A percentile compares a stretch with the other conserved stretches of the same genome.
Evolutionary conservation across 2,329 filamentous ascomycete species (phyloP).

Genomic region (Sporothrix curviconia): DNA sequence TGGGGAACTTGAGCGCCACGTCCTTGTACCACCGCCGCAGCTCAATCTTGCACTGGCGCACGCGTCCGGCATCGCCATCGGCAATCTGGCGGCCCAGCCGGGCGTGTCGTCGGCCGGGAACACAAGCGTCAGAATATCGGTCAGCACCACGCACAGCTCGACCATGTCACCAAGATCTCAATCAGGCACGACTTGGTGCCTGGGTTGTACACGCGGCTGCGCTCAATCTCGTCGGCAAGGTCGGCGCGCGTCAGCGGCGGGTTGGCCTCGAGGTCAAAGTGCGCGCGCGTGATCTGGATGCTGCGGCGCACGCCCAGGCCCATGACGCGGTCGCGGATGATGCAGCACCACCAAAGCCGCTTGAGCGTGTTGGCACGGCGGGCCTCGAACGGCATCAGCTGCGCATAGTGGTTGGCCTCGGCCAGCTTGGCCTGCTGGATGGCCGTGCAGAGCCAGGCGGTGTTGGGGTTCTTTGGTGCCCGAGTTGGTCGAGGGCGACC

Average conservation of each 20-base stretch:
- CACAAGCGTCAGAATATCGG: slow-evolving; percentile 18
- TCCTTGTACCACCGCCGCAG: slow-evolving; percentile 18
- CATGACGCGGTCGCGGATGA: slow-evolving; percentile 45
- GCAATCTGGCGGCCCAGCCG: slow-evolving; percentile 16
- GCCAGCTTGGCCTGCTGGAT: slow-evolving; percentile 20
- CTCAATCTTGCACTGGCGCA: slow-evolving; percentile 17
- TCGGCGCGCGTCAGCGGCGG: slow-evolving; percentile 30
- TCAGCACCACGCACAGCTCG: slow-evolving; percentile 18
- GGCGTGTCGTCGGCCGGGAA: slow-evolving; percentile 19
- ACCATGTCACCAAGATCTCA: slow-evolving; percentile 17
- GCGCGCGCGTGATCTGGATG: slow-evolving; percentile 41
- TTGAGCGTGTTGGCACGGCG: slow-evolving; percentile 35
- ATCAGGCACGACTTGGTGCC: slow-evolving; percentile 19
- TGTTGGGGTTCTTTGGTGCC: slow-evolving; percentile 18
- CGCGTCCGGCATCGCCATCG: slow-evolving; percentile 11
- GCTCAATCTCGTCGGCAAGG: slow-evolving; percentile 37
- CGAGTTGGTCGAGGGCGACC: slow-evolving; percentile 23
- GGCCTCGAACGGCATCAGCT: slow-evolving; percentile 1
- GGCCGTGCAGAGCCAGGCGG: slow-evolving; percentile 19
- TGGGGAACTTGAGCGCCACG: slow-evolving; percentile 11
- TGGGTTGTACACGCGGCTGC: slow-evolving; percentile 21
- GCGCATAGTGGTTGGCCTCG: slow-evolving; percentile 19
- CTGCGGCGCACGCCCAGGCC: slow-evolving; percentile 43
- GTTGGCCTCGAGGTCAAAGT: slow-evolving; percentile 38
- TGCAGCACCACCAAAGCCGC: slow-evolving; percentile 49